These are phyloP conservation scores for Penicillium sp. DNA, from an alignment of 2,329 filamentous ascomycete species.

Conservation along the genomic window DNA sequence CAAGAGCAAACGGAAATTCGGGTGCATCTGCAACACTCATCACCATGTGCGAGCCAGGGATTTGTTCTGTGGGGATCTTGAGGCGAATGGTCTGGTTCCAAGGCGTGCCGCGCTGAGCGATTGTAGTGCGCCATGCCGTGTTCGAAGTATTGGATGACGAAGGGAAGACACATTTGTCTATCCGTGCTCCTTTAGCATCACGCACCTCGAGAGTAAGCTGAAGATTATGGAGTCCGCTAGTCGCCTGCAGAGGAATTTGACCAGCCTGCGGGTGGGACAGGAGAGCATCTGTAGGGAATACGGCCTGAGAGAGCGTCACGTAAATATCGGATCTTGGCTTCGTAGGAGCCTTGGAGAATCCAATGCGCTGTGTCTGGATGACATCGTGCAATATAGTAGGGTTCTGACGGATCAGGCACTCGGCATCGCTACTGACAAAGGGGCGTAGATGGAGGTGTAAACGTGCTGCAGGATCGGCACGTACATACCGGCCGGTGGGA, in stretches of 20 bases:
- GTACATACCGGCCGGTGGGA: slow-evolving; percentile 70
- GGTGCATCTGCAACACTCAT: slow-evolving; percentile 87
- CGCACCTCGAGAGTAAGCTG: slow-evolving; percentile 89
- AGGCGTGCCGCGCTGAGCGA: slow-evolving; percentile 70
- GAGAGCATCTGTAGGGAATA: slow-evolving; percentile 66
- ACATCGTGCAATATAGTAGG: slow-evolving; percentile 84
- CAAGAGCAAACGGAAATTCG: slow-evolving; percentile 82
- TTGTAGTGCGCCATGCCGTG: slow-evolving; percentile 85
- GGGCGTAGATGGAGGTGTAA: slow-evolving; percentile 76
- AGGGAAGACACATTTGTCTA: slow-evolving; percentile 83
- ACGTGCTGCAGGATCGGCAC: slow-evolving; percentile 69
- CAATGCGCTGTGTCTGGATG: slow-evolving; percentile 79
- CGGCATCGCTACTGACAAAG: slow-evolving; percentile 75
- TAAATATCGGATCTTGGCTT: slow-evolving; percentile 93
- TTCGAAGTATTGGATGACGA: slow-evolving; percentile 75
- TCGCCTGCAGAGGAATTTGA: slow-evolving; percentile 69
- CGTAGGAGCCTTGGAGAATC: slow-evolving; percentile 87
- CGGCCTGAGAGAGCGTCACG: slow-evolving; percentile 74
- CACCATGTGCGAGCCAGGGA: slow-evolving; percentile 78
- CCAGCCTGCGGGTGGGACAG: slow-evolving; percentile 72
- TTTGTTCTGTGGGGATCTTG: slow-evolving; percentile 73
- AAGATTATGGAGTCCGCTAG: slow-evolving; percentile 67
- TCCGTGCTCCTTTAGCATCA: slow-evolving; percentile 70
- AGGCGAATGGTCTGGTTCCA: slow-evolving; percentile 90
- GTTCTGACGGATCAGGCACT: slow-evolving; percentile 76